phyloP scores from a whole-genome alignment of 148 eudicot species.

The Fagopyrum homotropicum region DNA sequence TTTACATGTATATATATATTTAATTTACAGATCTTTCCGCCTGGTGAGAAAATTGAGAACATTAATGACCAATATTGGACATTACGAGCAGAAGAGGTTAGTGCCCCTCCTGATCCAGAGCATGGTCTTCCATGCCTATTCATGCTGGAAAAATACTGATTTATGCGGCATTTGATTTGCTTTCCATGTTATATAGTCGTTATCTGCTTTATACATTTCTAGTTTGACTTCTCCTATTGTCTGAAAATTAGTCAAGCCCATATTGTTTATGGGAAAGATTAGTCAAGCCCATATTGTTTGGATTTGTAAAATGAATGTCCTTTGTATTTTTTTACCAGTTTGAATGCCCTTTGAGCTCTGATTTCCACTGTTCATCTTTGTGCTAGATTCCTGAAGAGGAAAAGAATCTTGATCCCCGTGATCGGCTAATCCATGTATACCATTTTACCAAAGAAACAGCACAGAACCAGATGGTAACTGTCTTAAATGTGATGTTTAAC shows the following conservation, averaged over 20 bases:
- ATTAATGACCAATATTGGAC: slow-evolving; percentile 96
- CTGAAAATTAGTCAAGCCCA: neutral
- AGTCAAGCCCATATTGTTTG: neutral
- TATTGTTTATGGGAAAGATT: neutral
- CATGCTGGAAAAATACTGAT: neutral
- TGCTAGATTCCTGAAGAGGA: slow-evolving; percentile 92
- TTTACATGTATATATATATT: no score
- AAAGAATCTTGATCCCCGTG: slow-evolving; percentile 68
- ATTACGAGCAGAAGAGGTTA: slow-evolving; percentile 89
- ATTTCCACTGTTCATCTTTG: neutral
- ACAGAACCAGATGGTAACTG: slow-evolving; percentile 67
- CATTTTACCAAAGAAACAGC: slow-evolving; percentile 76
- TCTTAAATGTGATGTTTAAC: neutral
- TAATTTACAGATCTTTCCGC: slow-evolving; percentile 67
- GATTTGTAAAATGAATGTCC: neutral
- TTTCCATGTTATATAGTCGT: neutral
- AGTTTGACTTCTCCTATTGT: neutral
- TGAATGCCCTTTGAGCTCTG: neutral
- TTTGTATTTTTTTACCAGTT: neutral
- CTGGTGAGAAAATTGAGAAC: slow-evolving; percentile 72
- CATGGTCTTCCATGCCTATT: neutral
- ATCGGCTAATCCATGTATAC: slow-evolving; percentile 77
- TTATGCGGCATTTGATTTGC: neutral
- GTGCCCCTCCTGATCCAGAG: slow-evolving; percentile 11
- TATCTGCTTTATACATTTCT: neutral